These are phyloP conservation scores for Candida sanyaensis DNA, from an alignment of 1,139 yeast species.

Conservation along the genomic window DNA sequence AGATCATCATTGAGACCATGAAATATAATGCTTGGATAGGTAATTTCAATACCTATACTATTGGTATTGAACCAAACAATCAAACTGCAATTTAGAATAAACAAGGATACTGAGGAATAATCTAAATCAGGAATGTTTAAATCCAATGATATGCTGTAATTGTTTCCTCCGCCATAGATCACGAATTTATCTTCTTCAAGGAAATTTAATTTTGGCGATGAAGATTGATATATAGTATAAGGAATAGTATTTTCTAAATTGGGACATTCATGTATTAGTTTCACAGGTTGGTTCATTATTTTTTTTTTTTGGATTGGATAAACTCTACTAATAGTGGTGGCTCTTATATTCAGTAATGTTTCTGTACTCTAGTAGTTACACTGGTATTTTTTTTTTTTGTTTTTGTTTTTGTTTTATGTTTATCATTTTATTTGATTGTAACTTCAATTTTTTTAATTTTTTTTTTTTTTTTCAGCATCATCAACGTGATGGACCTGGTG, in stretches of 20 bases:
- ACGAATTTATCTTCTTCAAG: conserved; percentile 45
- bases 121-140: conserved; percentile 1
- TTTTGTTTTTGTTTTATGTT: no score
- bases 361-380: no score
- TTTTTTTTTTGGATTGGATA: background rate
- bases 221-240: conserved; percentile 31
- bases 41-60: conserved; percentile 38
- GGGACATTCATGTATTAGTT: conserved; percentile 36
- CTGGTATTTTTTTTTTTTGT: no score
- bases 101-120: conserved; percentile 25
- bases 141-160: background rate
- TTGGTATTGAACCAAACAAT: conserved; percentile 35
- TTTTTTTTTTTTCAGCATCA: no score
- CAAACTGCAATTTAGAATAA: conserved; percentile 40
- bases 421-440: no score
- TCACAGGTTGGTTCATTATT: conserved; percentile 18
- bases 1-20: conserved; percentile 36
- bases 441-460: no score
- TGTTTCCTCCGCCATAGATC: conserved; percentile 39
- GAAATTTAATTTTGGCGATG: conserved; percentile 40
- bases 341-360: no score
- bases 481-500: no score
- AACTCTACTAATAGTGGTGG: no score
- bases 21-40: conserved; percentile 39
- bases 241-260: conserved; percentile 46